A percentile compares a stretch with the other conserved stretches of the same genome.
Conservation (phyloP, 441 rosid species). For the Theobroma grandiflorum region DNA sequence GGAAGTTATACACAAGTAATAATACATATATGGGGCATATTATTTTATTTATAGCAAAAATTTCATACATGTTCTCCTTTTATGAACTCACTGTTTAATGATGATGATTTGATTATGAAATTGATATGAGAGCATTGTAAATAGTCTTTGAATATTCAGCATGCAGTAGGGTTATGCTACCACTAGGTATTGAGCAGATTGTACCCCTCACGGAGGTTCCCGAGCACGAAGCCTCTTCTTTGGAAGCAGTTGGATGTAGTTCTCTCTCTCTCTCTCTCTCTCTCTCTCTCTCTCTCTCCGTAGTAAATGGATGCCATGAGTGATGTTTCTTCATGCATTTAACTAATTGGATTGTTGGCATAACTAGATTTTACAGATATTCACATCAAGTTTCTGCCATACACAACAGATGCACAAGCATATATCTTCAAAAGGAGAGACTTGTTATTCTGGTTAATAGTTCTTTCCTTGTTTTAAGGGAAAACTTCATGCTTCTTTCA, state of each 20-base stretch:
- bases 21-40: not conserved
- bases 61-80: not conserved
- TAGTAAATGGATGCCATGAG: too few species aligned
- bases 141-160: not conserved
- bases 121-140: not conserved
- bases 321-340: too few species aligned
- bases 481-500: too few species aligned
- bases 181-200: constrained; percentile 12
- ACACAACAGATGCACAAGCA: too few species aligned
- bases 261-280: not conserved
- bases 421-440: too few species aligned
- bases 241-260: not conserved
- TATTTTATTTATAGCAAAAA: not conserved
- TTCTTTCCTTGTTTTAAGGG: not conserved
- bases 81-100: not conserved
- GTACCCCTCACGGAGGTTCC: not conserved
- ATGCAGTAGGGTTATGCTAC: not conserved
- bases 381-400: too few species aligned
- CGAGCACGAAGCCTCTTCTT: not conserved
- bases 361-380: too few species aligned
- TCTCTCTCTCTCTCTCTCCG: not conserved
- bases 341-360: too few species aligned
- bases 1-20: not conserved
- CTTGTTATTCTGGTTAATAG: not conserved
- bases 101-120: not conserved